A percentile compares a stretch with the other conserved stretches of the same genome.
Conservation (phyloP, 768 basidiomycete genomes). For the Pleurotus tuoliensis region DNA sequence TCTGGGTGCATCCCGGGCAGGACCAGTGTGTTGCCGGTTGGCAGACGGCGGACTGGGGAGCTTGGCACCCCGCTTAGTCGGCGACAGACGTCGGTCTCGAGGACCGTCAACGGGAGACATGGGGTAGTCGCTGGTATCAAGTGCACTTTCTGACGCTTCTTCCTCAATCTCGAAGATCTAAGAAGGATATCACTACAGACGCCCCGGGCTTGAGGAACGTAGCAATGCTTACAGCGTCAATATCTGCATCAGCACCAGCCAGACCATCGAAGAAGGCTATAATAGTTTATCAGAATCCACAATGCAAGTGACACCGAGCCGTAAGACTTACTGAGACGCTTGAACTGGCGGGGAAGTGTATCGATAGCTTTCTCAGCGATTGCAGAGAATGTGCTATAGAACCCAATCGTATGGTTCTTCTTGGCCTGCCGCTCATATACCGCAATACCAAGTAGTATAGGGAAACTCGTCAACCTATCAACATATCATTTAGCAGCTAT, state of each 20-base stretch:
- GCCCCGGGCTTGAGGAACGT: neutral
- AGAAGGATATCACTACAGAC: neutral
- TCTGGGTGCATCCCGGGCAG: conserved; percentile 22
- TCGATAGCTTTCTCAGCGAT: conserved; percentile 70
- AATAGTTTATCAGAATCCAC: neutral
- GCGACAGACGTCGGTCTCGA: conserved; percentile 27
- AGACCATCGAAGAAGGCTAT: conserved; percentile 78
- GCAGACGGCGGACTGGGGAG: neutral
- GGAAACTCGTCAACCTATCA: conserved; percentile 74
- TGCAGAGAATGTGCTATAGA: conserved; percentile 70
- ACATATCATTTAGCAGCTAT: neutral
- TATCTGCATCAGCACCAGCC: conserved; percentile 67
- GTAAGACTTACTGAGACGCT: conserved; percentile 59
- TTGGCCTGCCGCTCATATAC: conserved; percentile 86
- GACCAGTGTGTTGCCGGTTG: conserved; percentile 10
- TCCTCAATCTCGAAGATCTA: conserved; percentile 82
- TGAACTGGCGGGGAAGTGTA: conserved; percentile 70
- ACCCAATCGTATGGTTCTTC: conserved; percentile 53
- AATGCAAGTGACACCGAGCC: neutral
- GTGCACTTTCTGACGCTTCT: conserved; percentile 53
- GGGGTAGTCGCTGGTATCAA: conserved; percentile 41
- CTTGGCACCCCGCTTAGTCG: conserved; percentile 9
- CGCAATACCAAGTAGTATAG: conserved; percentile 75
- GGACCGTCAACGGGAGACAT: conserved; percentile 18
- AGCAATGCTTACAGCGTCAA: conserved; percentile 56